A percentile compares a stretch with the other conserved stretches of the same genome.
phyloP scores from a whole-genome alignment of 495 filamentous ascomycete species.

The Penicillium canariense region DNA sequence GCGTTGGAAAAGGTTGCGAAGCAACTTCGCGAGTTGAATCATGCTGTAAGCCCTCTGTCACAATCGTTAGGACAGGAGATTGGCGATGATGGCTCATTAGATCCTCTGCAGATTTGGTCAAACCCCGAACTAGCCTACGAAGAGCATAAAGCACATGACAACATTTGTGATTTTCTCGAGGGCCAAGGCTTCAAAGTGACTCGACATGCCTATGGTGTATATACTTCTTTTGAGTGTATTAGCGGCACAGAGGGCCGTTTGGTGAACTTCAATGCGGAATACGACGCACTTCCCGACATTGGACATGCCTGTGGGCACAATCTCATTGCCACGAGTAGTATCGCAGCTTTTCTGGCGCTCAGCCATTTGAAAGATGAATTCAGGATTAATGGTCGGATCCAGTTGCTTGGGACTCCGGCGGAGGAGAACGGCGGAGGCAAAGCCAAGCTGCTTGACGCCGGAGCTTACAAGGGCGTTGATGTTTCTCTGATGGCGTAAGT shows the following conservation, averaged over 20 bases:
- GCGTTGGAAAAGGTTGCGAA: background rate
- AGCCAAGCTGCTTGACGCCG: conserved; percentile 11
- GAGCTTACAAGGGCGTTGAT: conserved; percentile 12
- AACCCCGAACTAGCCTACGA: conserved; percentile 16
- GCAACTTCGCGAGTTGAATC: conserved; percentile 5
- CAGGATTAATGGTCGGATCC: conserved; percentile 7
- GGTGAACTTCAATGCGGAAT: conserved; percentile 16
- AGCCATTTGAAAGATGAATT: background rate
- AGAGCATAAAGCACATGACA: conserved; percentile 15
- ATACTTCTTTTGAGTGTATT: conserved; percentile 10
- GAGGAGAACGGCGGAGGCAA: conserved; percentile 18
- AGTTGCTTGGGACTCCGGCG: conserved; percentile 14
- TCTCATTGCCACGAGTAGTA: conserved; percentile 12
- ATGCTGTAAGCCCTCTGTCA: no score
- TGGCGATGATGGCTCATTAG: no score
- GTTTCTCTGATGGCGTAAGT: conserved; percentile 14
- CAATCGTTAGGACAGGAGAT: no score
- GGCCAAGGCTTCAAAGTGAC: conserved; percentile 4
- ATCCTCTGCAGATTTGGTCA: background rate
- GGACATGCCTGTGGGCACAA: conserved; percentile 22
- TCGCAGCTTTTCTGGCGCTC: conserved; percentile 9
- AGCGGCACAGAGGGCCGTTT: conserved; percentile 10
- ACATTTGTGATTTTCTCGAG: conserved; percentile 13
- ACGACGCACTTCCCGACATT: conserved; percentile 16
- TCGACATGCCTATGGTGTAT: conserved; percentile 10